Conservation (phyloP, 1,284 basidiomycete genomes). For the Leccinum holopus region DNA sequence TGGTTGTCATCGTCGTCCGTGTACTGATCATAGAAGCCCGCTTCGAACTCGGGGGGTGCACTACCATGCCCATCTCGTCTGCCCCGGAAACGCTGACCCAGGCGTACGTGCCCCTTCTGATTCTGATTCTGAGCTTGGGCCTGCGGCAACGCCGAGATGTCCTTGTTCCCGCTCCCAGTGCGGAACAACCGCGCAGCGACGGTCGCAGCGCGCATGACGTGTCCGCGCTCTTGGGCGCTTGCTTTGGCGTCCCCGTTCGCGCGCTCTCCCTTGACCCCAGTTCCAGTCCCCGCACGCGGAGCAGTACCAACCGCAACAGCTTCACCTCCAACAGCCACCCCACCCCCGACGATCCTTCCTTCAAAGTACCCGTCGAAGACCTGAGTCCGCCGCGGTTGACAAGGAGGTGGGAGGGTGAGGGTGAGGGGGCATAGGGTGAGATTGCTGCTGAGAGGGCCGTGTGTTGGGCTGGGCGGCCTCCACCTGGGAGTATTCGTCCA, state of each 20-base stretch:
- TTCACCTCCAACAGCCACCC: neutral
- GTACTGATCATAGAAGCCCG: constrained; percentile 23
- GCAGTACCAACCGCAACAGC: neutral
- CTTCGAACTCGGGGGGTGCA: neutral
- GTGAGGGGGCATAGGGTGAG: too few relatives aligned
- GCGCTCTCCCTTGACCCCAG: too few relatives aligned
- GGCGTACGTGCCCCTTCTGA: neutral
- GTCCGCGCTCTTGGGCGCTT: neutral
- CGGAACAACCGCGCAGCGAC: constrained; percentile 22
- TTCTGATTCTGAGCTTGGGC: neutral
- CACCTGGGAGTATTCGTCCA: too few relatives aligned
- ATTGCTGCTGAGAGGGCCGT: too few relatives aligned
- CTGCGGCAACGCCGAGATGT: neutral
- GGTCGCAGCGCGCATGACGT: constrained; percentile 14
- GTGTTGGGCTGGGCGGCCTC: too few relatives aligned
- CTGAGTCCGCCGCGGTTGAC: too few relatives aligned
- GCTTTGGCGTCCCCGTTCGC: neutral
- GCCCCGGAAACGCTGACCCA: neutral
- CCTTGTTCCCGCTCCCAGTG: constrained; percentile 6
- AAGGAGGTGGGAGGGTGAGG: too few relatives aligned
- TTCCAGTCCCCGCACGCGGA: neutral
- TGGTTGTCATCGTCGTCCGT: constrained; percentile 9
- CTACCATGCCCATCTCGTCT: constrained; percentile 26
- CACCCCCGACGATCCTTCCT: neutral
- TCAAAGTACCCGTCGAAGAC: too few relatives aligned